Conservation (phyloP, 2,329 filamentous ascomycete species). For the Fragosphaeria purpurea region DNA sequence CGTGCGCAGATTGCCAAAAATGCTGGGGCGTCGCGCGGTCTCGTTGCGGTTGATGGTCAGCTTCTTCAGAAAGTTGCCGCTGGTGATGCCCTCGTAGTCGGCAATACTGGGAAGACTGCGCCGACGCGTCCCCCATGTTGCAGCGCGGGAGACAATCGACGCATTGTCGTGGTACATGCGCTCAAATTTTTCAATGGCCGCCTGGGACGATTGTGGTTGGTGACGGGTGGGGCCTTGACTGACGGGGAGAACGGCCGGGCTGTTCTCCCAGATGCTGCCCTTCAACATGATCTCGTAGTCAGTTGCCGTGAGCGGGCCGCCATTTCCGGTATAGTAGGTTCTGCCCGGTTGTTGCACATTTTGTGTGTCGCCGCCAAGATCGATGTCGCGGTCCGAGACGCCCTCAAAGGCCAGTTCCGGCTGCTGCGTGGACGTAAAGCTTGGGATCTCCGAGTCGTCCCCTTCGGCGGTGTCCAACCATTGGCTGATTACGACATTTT, state of each 20-base stretch:
- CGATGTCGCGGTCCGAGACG: conserved; percentile 31
- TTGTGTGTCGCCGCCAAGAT: conserved; percentile 36
- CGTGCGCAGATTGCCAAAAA: conserved; percentile 41
- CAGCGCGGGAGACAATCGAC: conserved; percentile 51
- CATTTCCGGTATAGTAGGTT: conserved; percentile 35
- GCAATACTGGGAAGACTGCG: conserved; percentile 50
- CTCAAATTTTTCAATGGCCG: conserved; percentile 43
- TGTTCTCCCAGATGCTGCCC: conserved; percentile 38
- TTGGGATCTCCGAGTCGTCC: neutral
- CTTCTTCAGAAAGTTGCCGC: conserved; percentile 54
- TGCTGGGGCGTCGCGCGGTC: conserved; percentile 37
- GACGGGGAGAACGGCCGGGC: conserved; percentile 38
- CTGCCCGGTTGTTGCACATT: conserved; percentile 40
- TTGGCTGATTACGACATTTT: conserved; percentile 38
- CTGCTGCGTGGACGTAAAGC: neutral
- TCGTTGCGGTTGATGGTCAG: conserved; percentile 42
- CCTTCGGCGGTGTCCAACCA: conserved; percentile 34
- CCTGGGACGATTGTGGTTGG: conserved; percentile 42
- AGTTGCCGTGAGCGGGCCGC: conserved; percentile 31
- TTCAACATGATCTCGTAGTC: conserved; percentile 42
- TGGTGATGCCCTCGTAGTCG: conserved; percentile 50
- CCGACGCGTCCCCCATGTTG: conserved; percentile 61
- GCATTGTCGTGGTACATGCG: conserved; percentile 43
- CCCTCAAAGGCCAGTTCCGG: conserved; percentile 21
- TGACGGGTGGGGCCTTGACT: conserved; percentile 20